A percentile compares a stretch with the other conserved stretches of the same genome.
These are phyloP conservation scores for Candida sanyaensis DNA, from an alignment of 1,139 yeast species.

Conservation along the genomic window DNA sequence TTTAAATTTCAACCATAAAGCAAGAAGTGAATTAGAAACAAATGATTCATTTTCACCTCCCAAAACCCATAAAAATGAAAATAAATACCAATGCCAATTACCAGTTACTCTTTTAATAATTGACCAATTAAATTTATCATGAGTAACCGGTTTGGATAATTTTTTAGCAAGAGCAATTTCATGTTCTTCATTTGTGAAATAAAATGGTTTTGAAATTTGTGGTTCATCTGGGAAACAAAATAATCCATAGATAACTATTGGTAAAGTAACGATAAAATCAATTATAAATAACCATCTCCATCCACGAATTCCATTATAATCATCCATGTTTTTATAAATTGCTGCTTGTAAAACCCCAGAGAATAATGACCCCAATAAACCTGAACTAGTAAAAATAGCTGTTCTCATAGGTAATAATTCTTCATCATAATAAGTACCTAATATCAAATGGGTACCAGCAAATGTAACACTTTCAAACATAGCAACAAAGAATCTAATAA, in stretches of 20 bases:
- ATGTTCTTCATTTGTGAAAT: constrained; percentile 37
- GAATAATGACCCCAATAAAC: constrained; percentile 79
- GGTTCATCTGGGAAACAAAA: constrained; percentile 63
- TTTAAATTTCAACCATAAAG: constrained; percentile 49
- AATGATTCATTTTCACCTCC: constrained; percentile 65
- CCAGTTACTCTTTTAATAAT: constrained; percentile 49
- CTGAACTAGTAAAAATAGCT: constrained; percentile 55
- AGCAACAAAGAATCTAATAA: constrained; percentile 55
- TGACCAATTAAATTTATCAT: constrained; percentile 43
- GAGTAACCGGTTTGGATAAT: not conserved
- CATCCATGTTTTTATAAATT: constrained; percentile 39
- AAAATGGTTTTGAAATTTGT: constrained; percentile 38
- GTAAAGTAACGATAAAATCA: constrained; percentile 71
- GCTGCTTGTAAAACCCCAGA: constrained; percentile 67
- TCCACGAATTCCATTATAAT: constrained; percentile 40
- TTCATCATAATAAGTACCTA: constrained; percentile 14
- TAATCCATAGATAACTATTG: constrained; percentile 53
- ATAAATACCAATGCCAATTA: constrained; percentile 61
- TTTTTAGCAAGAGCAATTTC: constrained; percentile 22
- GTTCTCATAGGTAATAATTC: constrained; percentile 21
- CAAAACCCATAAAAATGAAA: constrained; percentile 54
- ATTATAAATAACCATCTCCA: constrained; percentile 79
- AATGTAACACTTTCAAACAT: constrained; percentile 57
- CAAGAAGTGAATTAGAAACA: constrained; percentile 52
- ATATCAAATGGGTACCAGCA: constrained; percentile 52